These are phyloP conservation scores for Nakaseomyces bracarensis DNA, from an alignment of 1,139 yeast genomes.

Conservation along the genomic window DNA sequence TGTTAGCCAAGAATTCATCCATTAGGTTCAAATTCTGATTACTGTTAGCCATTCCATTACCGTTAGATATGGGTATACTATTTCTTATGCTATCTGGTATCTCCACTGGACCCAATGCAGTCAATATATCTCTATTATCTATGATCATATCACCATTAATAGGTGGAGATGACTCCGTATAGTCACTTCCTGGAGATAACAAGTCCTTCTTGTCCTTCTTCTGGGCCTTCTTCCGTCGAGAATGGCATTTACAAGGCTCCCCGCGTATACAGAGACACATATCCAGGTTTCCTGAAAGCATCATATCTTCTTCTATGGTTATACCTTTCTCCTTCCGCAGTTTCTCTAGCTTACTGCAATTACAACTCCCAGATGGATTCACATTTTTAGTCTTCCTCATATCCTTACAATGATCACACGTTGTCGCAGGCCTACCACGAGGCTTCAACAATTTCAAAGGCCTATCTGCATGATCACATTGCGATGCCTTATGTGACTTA, in stretches of 20 bases:
- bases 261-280: conserved; percentile 19
- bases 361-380: conserved; percentile 56
- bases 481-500: conserved; percentile 87
- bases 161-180: background rate
- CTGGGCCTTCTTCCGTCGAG: conserved; percentile 5
- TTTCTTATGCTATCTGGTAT: background rate
- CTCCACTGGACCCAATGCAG: background rate
- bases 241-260: conserved; percentile 8
- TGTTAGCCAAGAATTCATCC: background rate
- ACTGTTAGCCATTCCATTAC: no score
- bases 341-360: conserved; percentile 49
- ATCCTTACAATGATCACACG: conserved; percentile 81
- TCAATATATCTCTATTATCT: background rate
- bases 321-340: conserved; percentile 28
- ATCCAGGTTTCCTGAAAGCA: conserved; percentile 18
- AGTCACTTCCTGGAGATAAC: background rate
- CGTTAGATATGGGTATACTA: background rate
- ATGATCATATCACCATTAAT: background rate
- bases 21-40: background rate
- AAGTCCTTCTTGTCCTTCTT: conserved; percentile 1
- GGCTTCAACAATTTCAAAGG: conserved; percentile 87
- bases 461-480: conserved; percentile 84
- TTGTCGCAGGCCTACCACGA: conserved; percentile 91
- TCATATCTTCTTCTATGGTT: conserved; percentile 3
- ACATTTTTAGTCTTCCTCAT: conserved; percentile 59